Base-by-base conservation (phyloP, 805 yeast species). In the Starmerella roubikii region DNA sequence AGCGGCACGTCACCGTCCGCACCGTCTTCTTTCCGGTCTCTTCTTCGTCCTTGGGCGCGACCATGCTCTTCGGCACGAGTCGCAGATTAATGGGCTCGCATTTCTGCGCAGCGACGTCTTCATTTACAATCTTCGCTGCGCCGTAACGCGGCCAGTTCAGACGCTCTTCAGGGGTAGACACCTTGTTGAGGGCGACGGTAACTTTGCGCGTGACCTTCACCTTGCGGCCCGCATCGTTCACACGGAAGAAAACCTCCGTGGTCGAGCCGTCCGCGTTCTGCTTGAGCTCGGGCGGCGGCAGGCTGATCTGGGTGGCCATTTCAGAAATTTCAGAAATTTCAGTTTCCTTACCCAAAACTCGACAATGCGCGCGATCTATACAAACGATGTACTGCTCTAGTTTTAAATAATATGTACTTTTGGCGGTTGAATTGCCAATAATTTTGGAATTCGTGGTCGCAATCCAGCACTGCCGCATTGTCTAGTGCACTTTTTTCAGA, bases 101-200 rank as follows among this genome's bases (percentile, higher is more conserved):
- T 12, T 19, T 30, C 28, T 35, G 39, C 16, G 17, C 9, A 21
- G 46, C 41, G 24, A 8, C 10, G 35, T 37, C 31, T 56, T 75
- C 76, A 63, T 77, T 76, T 56, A 76, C 86, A 33, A 48, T 38
- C 34, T 43, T 45, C 37, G 46, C 46, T 26, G 50, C 38, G 41
- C 97, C 98, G 60, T 76, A 91, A 60, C 83, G 83, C 45, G 64
- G 58, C 97, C 96, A 91, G 50, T 73, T 72, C 60, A 77, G 78
- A 62, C 97, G 80, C 41, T 66, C 69, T n/a, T 95, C 96, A 59
- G 83, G 82, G 30, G 85, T 95, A 47, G 69, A 72, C 59, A 83
- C 94, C 54, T 74, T 77, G 29, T 78, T 82, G 51, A 69, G 72
- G 44, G 80, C 73, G 54, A 78, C 81, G 58, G 71, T 77, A 57